These are phyloP conservation scores for Oenanthe javanica DNA, from an alignment of 140 eudicot species.

Conservation along the genomic window DNA sequence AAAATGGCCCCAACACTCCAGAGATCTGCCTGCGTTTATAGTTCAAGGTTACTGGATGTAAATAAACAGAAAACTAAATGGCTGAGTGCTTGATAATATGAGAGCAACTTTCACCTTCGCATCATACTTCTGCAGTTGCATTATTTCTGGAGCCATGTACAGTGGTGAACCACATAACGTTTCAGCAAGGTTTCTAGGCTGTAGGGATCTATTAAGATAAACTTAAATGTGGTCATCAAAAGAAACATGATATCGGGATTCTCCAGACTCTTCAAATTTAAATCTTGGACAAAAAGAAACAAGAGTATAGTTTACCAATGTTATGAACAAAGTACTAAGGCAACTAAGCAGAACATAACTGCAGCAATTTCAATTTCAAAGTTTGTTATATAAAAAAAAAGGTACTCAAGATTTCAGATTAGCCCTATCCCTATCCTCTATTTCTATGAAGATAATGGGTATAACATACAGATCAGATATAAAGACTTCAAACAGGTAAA, in stretches of 20 bases:
- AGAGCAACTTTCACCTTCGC: slow-evolving; percentile 65
- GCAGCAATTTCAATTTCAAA: not conserved
- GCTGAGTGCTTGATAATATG: slow-evolving; percentile 11
- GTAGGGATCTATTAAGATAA: slow-evolving; percentile 59
- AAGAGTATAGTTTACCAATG: not conserved
- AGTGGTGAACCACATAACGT: slow-evolving; percentile 97
- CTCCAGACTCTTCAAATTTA: not conserved
- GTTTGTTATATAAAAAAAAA: not conserved
- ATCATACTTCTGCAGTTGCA: slow-evolving; percentile 94
- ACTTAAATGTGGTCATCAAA: slow-evolving; percentile 4
- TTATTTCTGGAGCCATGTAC: slow-evolving; percentile 98
- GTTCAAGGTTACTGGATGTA: slow-evolving; percentile 23
- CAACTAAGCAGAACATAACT: not conserved
- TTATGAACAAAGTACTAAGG: not conserved
- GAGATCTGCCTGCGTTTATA: slow-evolving; percentile 85
- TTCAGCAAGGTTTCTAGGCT: slow-evolving; percentile 89
- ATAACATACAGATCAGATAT: not conserved
- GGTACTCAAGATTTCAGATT: not conserved
- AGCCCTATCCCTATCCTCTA: not conserved
- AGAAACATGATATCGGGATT: not conserved
- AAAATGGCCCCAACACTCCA: slow-evolving; percentile 99
- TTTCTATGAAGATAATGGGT: not conserved
- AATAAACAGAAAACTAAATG: not conserved
- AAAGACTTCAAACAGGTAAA: not conserved
- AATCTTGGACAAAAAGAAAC: not conserved